Base-by-base conservation (phyloP, 1,139 yeast species). In the Debaryomycetaceae sp. region DNA sequence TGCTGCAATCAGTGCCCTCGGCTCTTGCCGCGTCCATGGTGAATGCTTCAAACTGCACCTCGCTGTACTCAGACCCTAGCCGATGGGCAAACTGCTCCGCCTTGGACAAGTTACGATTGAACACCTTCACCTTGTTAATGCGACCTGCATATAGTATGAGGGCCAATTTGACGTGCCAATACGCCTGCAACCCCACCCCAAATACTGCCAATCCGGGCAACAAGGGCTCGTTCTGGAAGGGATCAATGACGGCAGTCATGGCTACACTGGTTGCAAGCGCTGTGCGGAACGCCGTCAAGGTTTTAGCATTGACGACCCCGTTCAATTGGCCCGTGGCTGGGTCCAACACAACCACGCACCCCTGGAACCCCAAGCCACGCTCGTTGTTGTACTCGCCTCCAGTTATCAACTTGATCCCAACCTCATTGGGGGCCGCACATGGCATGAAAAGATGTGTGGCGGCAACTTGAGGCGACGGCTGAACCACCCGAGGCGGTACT, bases 111-210 rank as follows among this genome's bases (percentile, higher is more conserved):
- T 71, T 56, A 34, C 83, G 51, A 39, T 74, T 72, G 31, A 75
- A 54, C 8, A 78, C 55, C 24, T 68, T 60, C 12, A 79, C 72
- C 2, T 46, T 46, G 8, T 46, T 39, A 23, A 71, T 51, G 25
- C 47, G 37, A 1, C 41, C 43, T 4, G 63, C 60, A 39, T 70
- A 73, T 27, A 75, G 46, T 5, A 53, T 39, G 23, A 73, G 45
- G 0, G 76, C 59, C 29, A 78, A 49, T 39, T 61, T 60, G 16
- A 68, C 54, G 44, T 80, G 86, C 86, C 86, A 80, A 41, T 65
- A 68, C 0, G 81, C 81, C 47, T 80, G 86, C 17, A 66, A 61
- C 0, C 88, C 86, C n/a, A 75, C 73, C 0, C 88, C 88, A 48
- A 74, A 75, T 2, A 71, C 75, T 8, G 66, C 45, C 23, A 71